These are phyloP conservation scores for Gastrodia elata DNA, from an alignment of 106 monocot genomes.

Conservation along the genomic window DNA sequence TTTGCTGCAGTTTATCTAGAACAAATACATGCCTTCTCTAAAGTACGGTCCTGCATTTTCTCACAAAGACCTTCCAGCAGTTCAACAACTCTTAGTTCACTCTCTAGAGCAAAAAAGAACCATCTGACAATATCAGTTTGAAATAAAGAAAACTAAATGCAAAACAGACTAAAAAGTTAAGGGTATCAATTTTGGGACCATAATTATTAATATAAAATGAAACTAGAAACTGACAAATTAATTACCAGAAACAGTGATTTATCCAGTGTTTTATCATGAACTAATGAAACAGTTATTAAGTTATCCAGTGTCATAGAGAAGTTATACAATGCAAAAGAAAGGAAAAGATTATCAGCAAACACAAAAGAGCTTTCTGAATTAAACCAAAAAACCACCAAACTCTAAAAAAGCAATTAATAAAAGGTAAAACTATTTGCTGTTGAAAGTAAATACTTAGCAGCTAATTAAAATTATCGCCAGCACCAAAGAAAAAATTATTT, in stretches of 20 bases:
- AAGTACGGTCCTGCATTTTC: constrained; percentile 11
- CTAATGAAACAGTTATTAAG: background rate
- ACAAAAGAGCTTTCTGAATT: too few species aligned
- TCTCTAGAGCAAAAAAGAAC: background rate
- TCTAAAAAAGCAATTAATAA: background rate
- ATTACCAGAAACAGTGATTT: background rate
- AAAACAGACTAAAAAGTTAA: background rate
- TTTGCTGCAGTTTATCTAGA: background rate
- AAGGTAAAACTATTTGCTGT: background rate
- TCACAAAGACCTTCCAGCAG: constrained; percentile 10
- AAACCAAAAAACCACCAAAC: background rate
- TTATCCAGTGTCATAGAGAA: too few species aligned
- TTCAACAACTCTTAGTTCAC: constrained; percentile 15
- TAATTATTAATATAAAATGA: background rate
- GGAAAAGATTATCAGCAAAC: background rate
- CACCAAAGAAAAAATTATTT: background rate
- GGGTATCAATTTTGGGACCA: background rate
- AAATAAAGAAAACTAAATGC: background rate
- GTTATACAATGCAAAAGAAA: background rate
- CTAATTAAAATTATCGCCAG: too few species aligned
- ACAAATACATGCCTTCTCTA: constrained; percentile 1
- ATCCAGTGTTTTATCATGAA: background rate
- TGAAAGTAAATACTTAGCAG: too few species aligned
- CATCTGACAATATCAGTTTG: background rate
- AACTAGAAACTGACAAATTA: background rate